Percentiles rank a stretch among this genome's conserved stretches.
These are phyloP conservation scores for Tylopilus sp. DNA, from an alignment of 768 basidiomycete genomes.

Conservation along the genomic window DNA sequence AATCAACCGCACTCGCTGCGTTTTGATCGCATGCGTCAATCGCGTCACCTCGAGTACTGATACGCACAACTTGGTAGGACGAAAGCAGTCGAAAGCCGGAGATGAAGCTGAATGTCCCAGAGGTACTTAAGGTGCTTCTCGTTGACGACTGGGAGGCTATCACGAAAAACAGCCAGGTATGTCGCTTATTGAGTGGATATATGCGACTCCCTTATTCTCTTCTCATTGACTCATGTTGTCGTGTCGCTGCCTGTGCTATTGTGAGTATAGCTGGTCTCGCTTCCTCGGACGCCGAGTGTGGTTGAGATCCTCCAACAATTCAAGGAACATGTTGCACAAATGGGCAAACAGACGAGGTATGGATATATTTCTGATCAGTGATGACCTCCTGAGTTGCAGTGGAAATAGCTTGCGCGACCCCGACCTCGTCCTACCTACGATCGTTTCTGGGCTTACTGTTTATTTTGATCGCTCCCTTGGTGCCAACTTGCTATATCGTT, in stretches of 20 bases:
- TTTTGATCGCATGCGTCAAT: not conserved
- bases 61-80: too few relatives aligned
- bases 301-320: constrained; percentile 76
- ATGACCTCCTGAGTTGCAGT: not conserved
- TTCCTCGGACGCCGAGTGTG: constrained; percentile 81
- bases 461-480: constrained; percentile 95
- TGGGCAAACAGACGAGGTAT: constrained; percentile 46
- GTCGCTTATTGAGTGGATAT: constrained; percentile 6
- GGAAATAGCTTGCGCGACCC: constrained; percentile 62
- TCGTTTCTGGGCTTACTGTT: constrained; percentile 77
- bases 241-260: not conserved
- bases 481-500: constrained; percentile 87
- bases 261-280: constrained; percentile 65
- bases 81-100: constrained; percentile 80
- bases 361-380: constrained; percentile 15
- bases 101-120: constrained; percentile 87
- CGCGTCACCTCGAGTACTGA: not conserved
- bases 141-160: constrained; percentile 99
- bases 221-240: not conserved
- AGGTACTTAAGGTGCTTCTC: constrained; percentile 80
- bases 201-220: not conserved
- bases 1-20: not conserved
- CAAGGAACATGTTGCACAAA: constrained; percentile 54
- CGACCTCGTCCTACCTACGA: constrained; percentile 66
- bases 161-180: constrained; percentile 89